Evolutionary conservation across 306 rosid species (phyloP).

Genomic region (Citrullus amarus): DNA sequence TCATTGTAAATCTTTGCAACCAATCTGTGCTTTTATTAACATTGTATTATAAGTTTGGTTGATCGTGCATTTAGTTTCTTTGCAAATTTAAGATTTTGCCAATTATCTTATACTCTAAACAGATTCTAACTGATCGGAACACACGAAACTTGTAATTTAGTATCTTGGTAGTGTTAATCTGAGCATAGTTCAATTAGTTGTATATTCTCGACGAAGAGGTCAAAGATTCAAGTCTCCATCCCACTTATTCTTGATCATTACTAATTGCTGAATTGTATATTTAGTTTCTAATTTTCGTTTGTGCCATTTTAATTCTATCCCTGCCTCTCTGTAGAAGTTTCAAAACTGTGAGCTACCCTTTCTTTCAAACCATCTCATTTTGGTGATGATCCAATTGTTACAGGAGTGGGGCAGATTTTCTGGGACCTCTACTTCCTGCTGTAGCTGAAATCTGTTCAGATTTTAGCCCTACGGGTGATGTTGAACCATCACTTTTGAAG

Average conservation of each 20-base stretch:
- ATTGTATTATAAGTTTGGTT: neutral
- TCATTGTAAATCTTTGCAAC: constrained; percentile 5
- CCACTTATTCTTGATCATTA: too few species aligned
- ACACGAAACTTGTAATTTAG: neutral
- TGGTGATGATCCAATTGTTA: constrained; percentile 20
- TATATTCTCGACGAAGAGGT: neutral
- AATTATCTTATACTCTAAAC: neutral
- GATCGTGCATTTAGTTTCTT: neutral
- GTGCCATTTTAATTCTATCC: neutral
- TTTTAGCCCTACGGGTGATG: constrained; percentile 70
- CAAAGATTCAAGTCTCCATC: too few species aligned
- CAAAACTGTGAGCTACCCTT: neutral
- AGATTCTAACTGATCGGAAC: neutral
- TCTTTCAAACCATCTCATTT: neutral
- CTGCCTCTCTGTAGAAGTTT: neutral
- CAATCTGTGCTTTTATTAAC: neutral
- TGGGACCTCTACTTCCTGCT: constrained; percentile 93
- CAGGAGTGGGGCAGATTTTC: constrained; percentile 98
- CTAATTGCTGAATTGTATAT: neutral
- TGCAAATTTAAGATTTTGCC: neutral
- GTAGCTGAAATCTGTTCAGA: constrained; percentile 96
- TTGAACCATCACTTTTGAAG: constrained; percentile 92
- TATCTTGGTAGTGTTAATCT: neutral
- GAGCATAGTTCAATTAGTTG: neutral
- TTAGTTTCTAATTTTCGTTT: neutral